These are phyloP conservation scores for Sporothrix phasma DNA, from an alignment of 2,329 filamentous ascomycete genomes.

Conservation along the genomic window DNA sequence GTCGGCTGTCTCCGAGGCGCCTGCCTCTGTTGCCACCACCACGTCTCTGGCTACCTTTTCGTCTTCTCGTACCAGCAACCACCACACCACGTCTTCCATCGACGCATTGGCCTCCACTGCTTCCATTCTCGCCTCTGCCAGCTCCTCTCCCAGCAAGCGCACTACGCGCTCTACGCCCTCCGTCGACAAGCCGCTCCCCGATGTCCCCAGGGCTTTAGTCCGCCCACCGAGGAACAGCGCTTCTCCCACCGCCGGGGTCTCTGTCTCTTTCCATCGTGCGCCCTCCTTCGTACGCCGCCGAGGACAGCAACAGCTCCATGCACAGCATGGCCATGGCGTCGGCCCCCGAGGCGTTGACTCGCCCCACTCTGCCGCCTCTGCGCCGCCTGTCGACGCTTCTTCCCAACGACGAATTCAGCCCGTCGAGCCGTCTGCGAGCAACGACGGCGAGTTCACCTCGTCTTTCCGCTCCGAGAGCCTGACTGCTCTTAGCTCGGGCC, in stretches of 20 bases:
- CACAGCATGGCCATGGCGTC: constrained; percentile 27
- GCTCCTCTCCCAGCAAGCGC: constrained; percentile 12
- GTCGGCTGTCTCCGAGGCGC: constrained; percentile 23
- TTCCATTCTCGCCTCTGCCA: constrained; percentile 26
- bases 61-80: not conserved
- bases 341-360: constrained; percentile 40
- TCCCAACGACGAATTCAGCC: constrained; percentile 38
- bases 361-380: constrained; percentile 43
- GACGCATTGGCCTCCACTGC: not conserved
- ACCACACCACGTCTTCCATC: not conserved
- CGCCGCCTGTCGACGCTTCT: constrained; percentile 47
- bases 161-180: constrained; percentile 32
- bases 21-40: not conserved
- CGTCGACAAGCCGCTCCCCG: constrained; percentile 58
- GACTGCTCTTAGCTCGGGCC: constrained; percentile 66
- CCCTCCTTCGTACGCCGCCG: constrained; percentile 32
- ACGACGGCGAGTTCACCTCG: constrained; percentile 41
- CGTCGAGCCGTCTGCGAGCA: constrained; percentile 34
- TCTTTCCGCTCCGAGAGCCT: constrained; percentile 58
- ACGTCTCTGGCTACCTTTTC: constrained; percentile 3
- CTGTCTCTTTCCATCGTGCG: constrained; percentile 33
- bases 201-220: constrained; percentile 45
- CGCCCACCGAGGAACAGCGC: constrained; percentile 26
- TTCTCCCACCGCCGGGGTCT: constrained; percentile 18
- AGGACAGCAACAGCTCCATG: constrained; percentile 29